Conservation (phyloP, 345 rosid species). For the Isatis tinctoria region DNA sequence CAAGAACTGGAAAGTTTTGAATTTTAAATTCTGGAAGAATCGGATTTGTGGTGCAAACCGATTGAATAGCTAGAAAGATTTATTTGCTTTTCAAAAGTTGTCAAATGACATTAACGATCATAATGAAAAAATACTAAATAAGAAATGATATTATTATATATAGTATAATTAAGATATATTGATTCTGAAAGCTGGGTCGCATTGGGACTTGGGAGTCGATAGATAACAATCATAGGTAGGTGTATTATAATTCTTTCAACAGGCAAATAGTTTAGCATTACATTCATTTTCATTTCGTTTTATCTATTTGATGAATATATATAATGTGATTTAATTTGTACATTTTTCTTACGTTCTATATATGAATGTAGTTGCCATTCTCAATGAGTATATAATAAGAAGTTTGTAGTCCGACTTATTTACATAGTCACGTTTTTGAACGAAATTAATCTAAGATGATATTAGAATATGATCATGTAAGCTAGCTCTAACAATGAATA, state of each 20-base stretch:
- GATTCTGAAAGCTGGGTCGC: background rate
- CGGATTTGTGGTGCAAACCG: background rate
- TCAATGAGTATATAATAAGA: background rate
- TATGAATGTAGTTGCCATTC: background rate
- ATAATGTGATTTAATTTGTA: background rate
- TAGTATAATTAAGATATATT: background rate
- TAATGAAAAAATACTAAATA: background rate
- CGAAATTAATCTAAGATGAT: background rate
- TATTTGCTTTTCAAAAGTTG: background rate
- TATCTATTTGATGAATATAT: background rate
- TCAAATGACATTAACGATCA: background rate
- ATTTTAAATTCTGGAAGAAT: background rate
- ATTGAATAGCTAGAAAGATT: background rate
- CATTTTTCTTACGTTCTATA: background rate
- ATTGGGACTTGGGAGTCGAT: background rate
- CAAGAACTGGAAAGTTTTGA: background rate
- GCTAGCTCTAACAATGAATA: background rate
- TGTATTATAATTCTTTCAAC: background rate
- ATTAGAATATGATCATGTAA: background rate
- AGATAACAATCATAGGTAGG: background rate
- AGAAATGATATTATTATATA: background rate
- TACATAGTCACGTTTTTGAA: background rate
- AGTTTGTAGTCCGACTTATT: background rate
- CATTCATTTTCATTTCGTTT: background rate
- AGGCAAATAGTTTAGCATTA: background rate